phyloP scores from a whole-genome alignment of 805 yeast genomes.

The Grigorovia yakushimaensis region DNA sequence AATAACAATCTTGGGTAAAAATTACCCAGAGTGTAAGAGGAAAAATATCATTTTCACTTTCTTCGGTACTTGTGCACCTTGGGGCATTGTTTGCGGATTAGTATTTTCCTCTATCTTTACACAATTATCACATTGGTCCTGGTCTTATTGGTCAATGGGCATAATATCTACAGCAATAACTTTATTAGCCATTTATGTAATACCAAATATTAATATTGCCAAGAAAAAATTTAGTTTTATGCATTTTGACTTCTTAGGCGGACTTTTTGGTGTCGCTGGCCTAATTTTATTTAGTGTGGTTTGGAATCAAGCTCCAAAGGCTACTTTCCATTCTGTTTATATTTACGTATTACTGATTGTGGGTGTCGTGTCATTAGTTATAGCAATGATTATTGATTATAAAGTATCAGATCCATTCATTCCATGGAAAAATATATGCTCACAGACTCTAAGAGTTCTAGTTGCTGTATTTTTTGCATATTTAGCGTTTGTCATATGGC shows the following conservation, averaged over 20 bases:
- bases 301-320: constrained; percentile 60
- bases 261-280: constrained; percentile 42
- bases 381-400: constrained; percentile 31
- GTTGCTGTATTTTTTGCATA: constrained; percentile 32
- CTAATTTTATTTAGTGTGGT: constrained; percentile 48
- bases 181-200: constrained; percentile 26
- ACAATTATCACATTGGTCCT: constrained; percentile 46
- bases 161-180: constrained; percentile 32
- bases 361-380: constrained; percentile 33
- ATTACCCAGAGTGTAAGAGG: constrained; percentile 26
- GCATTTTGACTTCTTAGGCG: constrained; percentile 34
- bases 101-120: constrained; percentile 39
- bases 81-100: constrained; percentile 50
- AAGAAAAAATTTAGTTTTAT: neutral
- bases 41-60: constrained; percentile 47
- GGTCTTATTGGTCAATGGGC: constrained; percentile 44
- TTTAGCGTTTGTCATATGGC: constrained; percentile 49
- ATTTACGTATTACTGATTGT: constrained; percentile 42
- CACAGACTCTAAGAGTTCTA: constrained; percentile 2
- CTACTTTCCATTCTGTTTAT: constrained; percentile 49
- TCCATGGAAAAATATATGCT: constrained; percentile 27
- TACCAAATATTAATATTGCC: constrained; percentile 10
- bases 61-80: constrained; percentile 54
- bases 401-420: constrained; percentile 39
- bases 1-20: constrained; percentile 40